Percentiles rank a stretch among this genome's conserved stretches.
These are phyloP conservation scores for Candida awuae DNA, from an alignment of 805 yeast genomes.

Conservation along the genomic window DNA sequence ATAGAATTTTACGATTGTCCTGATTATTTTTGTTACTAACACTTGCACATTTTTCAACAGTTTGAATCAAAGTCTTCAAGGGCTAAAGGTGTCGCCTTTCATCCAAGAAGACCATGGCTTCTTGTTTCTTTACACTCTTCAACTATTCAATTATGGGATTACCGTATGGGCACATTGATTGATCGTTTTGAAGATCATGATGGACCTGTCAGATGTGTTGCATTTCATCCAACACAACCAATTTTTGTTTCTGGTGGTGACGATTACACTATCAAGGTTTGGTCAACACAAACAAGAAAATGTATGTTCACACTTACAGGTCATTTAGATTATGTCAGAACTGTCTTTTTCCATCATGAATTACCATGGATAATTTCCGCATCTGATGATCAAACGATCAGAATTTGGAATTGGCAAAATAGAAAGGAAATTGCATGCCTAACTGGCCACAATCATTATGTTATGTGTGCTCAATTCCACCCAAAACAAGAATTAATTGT, in stretches of 20 bases:
- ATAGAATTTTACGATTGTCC: too few relatives aligned
- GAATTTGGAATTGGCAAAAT: constrained; percentile 99
- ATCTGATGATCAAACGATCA: constrained; percentile 95
- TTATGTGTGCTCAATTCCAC: constrained; percentile 96
- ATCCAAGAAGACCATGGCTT: constrained; percentile 98
- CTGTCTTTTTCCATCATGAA: constrained; percentile 90
- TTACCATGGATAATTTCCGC: constrained; percentile 96
- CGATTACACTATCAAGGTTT: constrained; percentile 88
- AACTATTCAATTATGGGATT: constrained; percentile 99
- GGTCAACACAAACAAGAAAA: constrained; percentile 89
- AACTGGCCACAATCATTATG: constrained; percentile 98
- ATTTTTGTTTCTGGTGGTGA: constrained; percentile 96
- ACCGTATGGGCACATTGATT: constrained; percentile 96
- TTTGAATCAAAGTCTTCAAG: constrained; percentile 76
- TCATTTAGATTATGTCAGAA: constrained; percentile 91
- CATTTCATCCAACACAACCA: constrained; percentile 97
- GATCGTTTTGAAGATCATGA: constrained; percentile 97
- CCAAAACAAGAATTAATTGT: constrained; percentile 92
- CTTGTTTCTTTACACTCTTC: constrained; percentile 89
- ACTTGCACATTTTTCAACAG: constrained; percentile 1
- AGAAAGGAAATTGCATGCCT: constrained; percentile 94
- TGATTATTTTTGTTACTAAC: constrained; percentile 1
- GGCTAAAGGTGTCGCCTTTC: constrained; percentile 96
- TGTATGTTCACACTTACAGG: constrained; percentile 88
- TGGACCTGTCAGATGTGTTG: constrained; percentile 94